A percentile compares a stretch with the other conserved stretches of the same genome.
Evolutionary conservation across 345 rosid species (phyloP).

Genomic region (Ricinus communis): DNA sequence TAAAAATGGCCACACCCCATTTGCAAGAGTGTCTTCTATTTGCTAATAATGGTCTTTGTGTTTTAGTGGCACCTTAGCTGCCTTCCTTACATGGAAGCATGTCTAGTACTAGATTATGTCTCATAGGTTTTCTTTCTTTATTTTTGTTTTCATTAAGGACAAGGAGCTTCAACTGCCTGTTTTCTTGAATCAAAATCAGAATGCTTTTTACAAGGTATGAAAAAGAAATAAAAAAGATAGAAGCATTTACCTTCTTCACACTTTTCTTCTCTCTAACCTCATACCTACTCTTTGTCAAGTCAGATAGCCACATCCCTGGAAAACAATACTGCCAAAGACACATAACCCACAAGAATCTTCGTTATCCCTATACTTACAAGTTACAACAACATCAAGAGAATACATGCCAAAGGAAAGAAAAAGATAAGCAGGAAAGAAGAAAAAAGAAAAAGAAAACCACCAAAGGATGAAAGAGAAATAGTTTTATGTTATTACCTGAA

Average conservation of each 20-base stretch:
- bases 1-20: background rate
- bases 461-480: no score
- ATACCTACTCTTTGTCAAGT: conserved; percentile 63
- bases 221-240: background rate
- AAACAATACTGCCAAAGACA: conserved; percentile 64
- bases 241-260: conserved; percentile 56
- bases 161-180: no score
- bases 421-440: no score
- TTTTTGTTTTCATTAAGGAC: no score
- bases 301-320: conserved; percentile 76
- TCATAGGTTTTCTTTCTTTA: no score
- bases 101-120: background rate
- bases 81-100: no score
- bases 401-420: no score
- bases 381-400: no score
- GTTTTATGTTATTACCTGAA: conserved; percentile 69
- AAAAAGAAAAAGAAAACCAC: no score
- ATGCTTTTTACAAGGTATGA: background rate
- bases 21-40: no score
- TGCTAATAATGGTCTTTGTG: background rate
- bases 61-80: background rate
- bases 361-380: no score
- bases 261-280: conserved; percentile 78
- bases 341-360: background rate
- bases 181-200: background rate